Conservation (phyloP, 192 early-diverging fungal species). For the Dissophora ornata region DNA sequence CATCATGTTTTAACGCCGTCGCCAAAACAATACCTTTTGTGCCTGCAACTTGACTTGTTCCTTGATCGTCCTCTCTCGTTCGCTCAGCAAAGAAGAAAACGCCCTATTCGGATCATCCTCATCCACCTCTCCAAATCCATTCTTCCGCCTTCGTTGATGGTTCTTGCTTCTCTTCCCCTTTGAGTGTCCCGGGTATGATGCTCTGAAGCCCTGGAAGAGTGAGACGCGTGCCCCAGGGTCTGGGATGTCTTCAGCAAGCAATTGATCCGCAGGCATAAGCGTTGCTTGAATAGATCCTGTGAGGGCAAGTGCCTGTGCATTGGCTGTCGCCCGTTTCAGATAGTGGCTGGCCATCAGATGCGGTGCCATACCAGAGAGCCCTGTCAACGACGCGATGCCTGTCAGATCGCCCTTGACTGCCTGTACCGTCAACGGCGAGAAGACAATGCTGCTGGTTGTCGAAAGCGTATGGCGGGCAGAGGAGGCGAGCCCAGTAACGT, state of each 20-base stretch:
- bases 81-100: conserved; percentile 60
- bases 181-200: conserved; percentile 63
- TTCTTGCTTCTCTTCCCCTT: conserved; percentile 48
- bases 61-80: conserved; percentile 62
- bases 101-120: conserved; percentile 54
- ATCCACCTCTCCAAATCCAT: conserved; percentile 44
- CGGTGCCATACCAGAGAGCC: conserved; percentile 57
- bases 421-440: conserved; percentile 64
- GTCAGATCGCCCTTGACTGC: conserved; percentile 65
- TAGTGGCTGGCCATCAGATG: conserved; percentile 60
- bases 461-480: conserved; percentile 44
- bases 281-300: conserved; percentile 28
- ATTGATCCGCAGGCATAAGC: conserved; percentile 43
- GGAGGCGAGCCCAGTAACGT: conserved; percentile 45
- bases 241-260: conserved; percentile 64
- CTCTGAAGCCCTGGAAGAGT: conserved; percentile 67
- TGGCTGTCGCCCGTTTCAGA: conserved; percentile 36
- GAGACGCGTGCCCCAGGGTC: conserved; percentile 65
- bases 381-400: conserved; percentile 52
- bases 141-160: conserved; percentile 50
- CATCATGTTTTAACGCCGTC: too few species aligned
- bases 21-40: conserved; percentile 70
- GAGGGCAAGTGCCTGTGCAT: conserved; percentile 27
- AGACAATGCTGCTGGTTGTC: conserved; percentile 60
- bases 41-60: conserved; percentile 63